Evolutionary conservation across 1,284 basidiomycete genomes (phyloP).

Genomic region (Abortiporus biennis): DNA sequence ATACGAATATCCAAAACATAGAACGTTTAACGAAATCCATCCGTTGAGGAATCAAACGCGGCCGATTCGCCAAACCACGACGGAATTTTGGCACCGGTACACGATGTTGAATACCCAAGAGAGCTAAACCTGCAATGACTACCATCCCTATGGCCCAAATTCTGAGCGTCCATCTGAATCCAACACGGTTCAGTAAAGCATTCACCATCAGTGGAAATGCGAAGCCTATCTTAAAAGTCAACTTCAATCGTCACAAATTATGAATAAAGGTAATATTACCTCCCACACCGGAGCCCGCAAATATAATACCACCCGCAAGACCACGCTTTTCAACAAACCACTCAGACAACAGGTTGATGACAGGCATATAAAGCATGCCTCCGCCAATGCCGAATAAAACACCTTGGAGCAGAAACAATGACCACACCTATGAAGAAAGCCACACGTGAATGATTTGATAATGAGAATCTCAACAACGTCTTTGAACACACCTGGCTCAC

Average conservation of each 20-base stretch:
- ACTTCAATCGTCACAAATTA: not conserved
- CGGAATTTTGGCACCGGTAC: conserved; percentile 17
- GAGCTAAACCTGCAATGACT: conserved; percentile 2
- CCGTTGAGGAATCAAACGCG: conserved; percentile 18
- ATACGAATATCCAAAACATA: conserved; percentile 20
- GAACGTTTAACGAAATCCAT: conserved; percentile 21
- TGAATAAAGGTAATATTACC: conserved; percentile 10
- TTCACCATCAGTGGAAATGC: conserved; percentile 22
- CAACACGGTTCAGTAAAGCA: conserved; percentile 17
- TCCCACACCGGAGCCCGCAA: conserved; percentile 22
- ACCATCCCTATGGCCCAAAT: conserved; percentile 15
- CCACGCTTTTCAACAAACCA: conserved; percentile 21
- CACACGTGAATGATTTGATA: not conserved
- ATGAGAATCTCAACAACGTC: no score
- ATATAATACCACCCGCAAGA: conserved; percentile 23
- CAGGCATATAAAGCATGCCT: conserved; percentile 21
- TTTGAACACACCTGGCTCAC: conserved; percentile 14
- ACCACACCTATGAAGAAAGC: conserved; percentile 16
- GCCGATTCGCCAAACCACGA: conserved; percentile 14
- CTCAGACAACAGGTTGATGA: conserved; percentile 18
- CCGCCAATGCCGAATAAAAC: conserved; percentile 20
- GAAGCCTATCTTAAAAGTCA: conserved; percentile 18
- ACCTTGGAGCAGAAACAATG: conserved; percentile 22
- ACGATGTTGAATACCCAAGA: conserved; percentile 21
- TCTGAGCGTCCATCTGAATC: conserved; percentile 22